phyloP scores from a whole-genome alignment of 805 yeast species.

The Sugiyamaella marilandica region DNA sequence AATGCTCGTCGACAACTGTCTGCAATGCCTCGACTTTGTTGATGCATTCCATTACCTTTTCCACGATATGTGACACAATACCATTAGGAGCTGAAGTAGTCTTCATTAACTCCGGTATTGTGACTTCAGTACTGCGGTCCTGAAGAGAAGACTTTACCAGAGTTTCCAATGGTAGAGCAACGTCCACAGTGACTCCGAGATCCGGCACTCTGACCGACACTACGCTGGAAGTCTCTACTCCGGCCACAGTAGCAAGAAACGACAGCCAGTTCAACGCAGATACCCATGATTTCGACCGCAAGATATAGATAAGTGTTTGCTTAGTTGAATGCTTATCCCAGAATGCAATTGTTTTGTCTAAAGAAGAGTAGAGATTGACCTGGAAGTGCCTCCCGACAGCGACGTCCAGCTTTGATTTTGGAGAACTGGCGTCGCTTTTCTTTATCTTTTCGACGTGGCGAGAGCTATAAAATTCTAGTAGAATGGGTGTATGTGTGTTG shows the following conservation, averaged over 20 bases:
- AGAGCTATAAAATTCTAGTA: constrained; percentile 57
- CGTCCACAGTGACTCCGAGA: constrained; percentile 40
- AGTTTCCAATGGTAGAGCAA: constrained; percentile 42
- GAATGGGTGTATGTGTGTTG: constrained; percentile 45
- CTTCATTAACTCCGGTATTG: constrained; percentile 5
- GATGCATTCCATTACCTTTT: constrained; percentile 36
- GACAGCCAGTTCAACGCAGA: constrained; percentile 62
- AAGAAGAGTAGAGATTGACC: constrained; percentile 54
- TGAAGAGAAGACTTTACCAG: constrained; percentile 5
- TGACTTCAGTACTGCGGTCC: constrained; percentile 5
- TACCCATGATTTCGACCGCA: constrained; percentile 49
- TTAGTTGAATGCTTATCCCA: constrained; percentile 26
- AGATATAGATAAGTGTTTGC: constrained; percentile 42
- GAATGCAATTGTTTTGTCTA: constrained; percentile 67
- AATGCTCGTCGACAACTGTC: constrained; percentile 12
- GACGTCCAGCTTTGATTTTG: constrained; percentile 25
- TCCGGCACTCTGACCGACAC: constrained; percentile 44
- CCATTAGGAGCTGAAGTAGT: constrained; percentile 13
- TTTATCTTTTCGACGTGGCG: constrained; percentile 34
- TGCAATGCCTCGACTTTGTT: constrained; percentile 18
- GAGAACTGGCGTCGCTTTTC: constrained; percentile 12
- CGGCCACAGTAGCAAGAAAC: constrained; percentile 48
- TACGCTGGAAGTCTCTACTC: constrained; percentile 29
- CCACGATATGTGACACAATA: constrained; percentile 32
- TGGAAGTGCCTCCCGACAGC: constrained; percentile 28